Evolutionary conservation across 805 yeast species (phyloP), one percentile per base, ranked within the genome.

Genomic region (Kodamaea lidongshanica): DNA sequence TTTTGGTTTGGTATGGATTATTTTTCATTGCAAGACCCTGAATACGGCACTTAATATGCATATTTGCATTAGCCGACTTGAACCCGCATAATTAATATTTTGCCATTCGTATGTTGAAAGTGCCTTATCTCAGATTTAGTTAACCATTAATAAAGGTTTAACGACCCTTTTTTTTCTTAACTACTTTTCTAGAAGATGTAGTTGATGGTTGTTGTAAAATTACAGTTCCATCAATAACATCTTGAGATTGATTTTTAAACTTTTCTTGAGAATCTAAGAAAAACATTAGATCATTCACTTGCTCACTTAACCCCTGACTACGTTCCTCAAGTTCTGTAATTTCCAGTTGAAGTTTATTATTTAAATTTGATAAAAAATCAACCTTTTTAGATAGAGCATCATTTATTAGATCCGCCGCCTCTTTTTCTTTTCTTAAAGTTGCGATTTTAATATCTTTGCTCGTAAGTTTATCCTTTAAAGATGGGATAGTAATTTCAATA

Each of bases 211-310:
- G 44, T 33, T 54, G 56, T 19, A 80, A 59, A 1, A 79, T 58
- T 0, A 82, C 56, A 3, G 75, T 72, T 0, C 95, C 95, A 39
- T 85, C 79, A 41, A 63, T 74, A 10, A 80, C 79, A 19, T 79
- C 89, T 8, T 79, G 80, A 3, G 77, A 69, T 13, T 84, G 82
- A 45, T 75, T 72, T 44, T 76, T 73, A 45, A 85, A 71, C 54
- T 79, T 82, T 33, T 77, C 80, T 47, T 74, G 82, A 0, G 82
- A 68, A 35, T 81, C 89, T 22, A 86, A 54, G 46, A 65, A 84
- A 39, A 84, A 80, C 95, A 87, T 83, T 31, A 86, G 52, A 50
- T 86, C 95, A 16, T 67, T 72, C 3, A 76, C 76, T 48, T 80
- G 84, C 23, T 78, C 85, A 25, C 66, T 50, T 17, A 79, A 47